These are phyloP conservation scores for Eucalyptus caleyi DNA, from an alignment of 345 rosid genomes.

Conservation along the genomic window DNA sequence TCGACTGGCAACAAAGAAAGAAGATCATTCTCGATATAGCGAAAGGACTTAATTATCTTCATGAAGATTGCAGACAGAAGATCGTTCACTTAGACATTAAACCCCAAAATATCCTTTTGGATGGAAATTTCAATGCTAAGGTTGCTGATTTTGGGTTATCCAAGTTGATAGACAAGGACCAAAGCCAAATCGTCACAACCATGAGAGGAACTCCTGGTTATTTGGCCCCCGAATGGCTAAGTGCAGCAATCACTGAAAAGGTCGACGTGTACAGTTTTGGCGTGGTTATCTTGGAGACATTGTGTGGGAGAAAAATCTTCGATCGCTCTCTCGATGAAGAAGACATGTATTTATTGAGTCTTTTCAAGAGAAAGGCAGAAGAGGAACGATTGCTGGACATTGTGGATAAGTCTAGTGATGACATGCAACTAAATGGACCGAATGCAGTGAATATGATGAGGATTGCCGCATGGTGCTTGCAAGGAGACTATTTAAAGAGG, in stretches of 20 bases:
- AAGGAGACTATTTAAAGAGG: background rate
- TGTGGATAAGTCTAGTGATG: background rate
- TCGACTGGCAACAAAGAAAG: no score
- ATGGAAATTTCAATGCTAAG: background rate
- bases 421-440: background rate
- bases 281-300: conserved; percentile 6
- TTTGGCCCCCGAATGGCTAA: background rate
- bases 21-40: no score
- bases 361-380: background rate
- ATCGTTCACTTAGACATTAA: background rate
- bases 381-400: background rate
- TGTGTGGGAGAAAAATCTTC: conserved; percentile 3
- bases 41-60: no score
- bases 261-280: background rate
- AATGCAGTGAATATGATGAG: conserved; percentile 7
- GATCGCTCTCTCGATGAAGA: background rate
- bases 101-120: background rate
- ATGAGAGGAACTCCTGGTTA: conserved; percentile 2
- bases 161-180: no score
- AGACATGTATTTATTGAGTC: no score
- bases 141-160: conserved; percentile 1
- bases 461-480: conserved; percentile 20
- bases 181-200: background rate
- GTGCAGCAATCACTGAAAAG: background rate
- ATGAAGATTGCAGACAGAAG: background rate